Evolutionary conservation across 23 red algal species (phyloP).

Genomic region (Pyropia haitanensis): DNA sequence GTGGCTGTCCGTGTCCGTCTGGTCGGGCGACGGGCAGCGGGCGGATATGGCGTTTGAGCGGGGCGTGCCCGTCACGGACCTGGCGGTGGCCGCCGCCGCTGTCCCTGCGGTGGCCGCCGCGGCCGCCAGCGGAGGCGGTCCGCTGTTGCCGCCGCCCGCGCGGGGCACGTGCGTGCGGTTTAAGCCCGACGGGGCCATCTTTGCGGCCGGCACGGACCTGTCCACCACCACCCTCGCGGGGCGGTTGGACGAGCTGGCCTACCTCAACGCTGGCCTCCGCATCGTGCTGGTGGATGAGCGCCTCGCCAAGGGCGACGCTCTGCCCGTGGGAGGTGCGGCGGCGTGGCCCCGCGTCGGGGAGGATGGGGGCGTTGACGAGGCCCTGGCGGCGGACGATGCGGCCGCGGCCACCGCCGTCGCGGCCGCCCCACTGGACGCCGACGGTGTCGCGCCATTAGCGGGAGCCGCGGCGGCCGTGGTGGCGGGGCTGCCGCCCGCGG

Average conservation of each 20-base stretch:
- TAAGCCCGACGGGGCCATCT: slow-evolving; percentile 71
- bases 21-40: slow-evolving; percentile 28
- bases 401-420: too few species aligned
- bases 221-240: slow-evolving; percentile 49
- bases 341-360: too few species aligned
- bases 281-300: slow-evolving; percentile 59
- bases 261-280: slow-evolving; percentile 82
- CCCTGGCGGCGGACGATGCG: too few species aligned
- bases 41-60: slow-evolving; percentile 65
- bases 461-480: too few species aligned
- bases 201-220: slow-evolving; percentile 55
- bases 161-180: slow-evolving; percentile 77
- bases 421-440: too few species aligned
- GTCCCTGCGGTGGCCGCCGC: neutral
- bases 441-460: too few species aligned
- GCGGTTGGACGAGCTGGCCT: slow-evolving; percentile 86
- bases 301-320: too few species aligned
- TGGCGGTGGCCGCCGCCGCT: neutral
- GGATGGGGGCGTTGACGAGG: too few species aligned
- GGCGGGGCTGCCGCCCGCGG: too few species aligned
- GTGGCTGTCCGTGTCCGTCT: slow-evolving; percentile 56
- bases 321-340: neutral
- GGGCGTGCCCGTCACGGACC: slow-evolving; percentile 12
- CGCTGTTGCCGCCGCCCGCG: neutral
- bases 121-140: neutral